Evolutionary conservation across 371 early-diverging fungal genomes (phyloP), one percentile per base, ranked within the genome.

Genomic region (Syncephalastrum sp.): DNA sequence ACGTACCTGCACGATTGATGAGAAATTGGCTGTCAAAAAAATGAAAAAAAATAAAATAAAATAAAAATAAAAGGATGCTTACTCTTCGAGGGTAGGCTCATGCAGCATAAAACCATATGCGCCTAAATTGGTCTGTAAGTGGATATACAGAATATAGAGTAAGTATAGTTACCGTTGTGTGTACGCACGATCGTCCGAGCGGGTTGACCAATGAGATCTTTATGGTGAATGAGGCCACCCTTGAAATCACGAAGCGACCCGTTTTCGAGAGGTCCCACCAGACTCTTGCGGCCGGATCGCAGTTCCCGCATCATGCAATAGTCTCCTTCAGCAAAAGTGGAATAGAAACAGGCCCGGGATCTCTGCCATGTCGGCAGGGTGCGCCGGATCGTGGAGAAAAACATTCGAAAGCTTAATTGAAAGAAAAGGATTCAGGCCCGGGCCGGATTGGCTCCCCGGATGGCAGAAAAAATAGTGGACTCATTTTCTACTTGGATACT

Each of bases 1-100:
- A 83, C 77, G 58, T 85, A 84, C 33, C 82, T 81, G 29, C 29
- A 29, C 3, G 29, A 29, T 29, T 6, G 29, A 29, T 29, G 65
- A 41, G 38, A 21, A 17, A 21, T 48, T n/a, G 5, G 14, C 41
- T 52, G 16, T 25, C 49, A 49, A 42, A 24, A 19, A 19, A 45
- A 43, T 8, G 13, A 46, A 19, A 27, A 53, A 29, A 29, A 29
- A 29, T n/a, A 29, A 21, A 21, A 21, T 21, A n/a, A n/a, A n/a
- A 2, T 21, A 21, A 21, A 21, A 21, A 21, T 21, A 21, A 21
- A 21, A 21, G 21, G 29, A 3, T 29, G 7, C 72, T 73, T 72
- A 89, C 75, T 90, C 90, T 24, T 84, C 85, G 4, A 91, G 60
- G 3, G 86, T 87, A 15, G 91, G 91, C 55, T 79, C 79, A 57